phyloP scores from a whole-genome alignment of 2,329 filamentous ascomycete genomes.

The Ophiostoma piceae region DNA sequence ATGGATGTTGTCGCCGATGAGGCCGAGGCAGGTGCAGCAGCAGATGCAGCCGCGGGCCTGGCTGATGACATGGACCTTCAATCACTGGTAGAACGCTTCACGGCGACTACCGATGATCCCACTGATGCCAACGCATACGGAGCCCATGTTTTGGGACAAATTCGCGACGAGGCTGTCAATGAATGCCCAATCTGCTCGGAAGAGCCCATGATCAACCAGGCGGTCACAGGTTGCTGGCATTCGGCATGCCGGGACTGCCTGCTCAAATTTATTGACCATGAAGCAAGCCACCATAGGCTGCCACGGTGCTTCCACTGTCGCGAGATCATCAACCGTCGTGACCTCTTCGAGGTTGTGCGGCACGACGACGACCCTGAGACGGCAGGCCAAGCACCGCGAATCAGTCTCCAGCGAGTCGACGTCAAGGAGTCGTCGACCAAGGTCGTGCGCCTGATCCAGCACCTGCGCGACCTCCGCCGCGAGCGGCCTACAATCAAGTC shows the following conservation, averaged over 20 bases:
- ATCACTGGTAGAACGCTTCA: constrained; percentile 78
- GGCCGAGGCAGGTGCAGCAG: constrained; percentile 70
- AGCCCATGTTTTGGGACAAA: constrained; percentile 81
- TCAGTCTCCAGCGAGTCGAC: constrained; percentile 56
- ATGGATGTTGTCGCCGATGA: constrained; percentile 81
- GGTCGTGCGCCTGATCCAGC: constrained; percentile 69
- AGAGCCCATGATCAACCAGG: constrained; percentile 91
- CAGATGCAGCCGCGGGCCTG: constrained; percentile 73
- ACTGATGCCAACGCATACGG: constrained; percentile 68
- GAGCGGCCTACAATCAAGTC: constrained; percentile 70
- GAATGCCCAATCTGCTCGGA: constrained; percentile 95
- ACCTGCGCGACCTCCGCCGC: constrained; percentile 64
- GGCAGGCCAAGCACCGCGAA: constrained; percentile 43
- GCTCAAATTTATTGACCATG: constrained; percentile 83
- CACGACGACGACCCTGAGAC: constrained; percentile 56
- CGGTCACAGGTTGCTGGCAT: constrained; percentile 96
- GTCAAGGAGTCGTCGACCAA: constrained; percentile 76
- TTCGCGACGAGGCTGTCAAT: constrained; percentile 78
- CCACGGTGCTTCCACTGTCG: constrained; percentile 90
- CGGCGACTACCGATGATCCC: constrained; percentile 58
- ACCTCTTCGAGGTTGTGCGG: constrained; percentile 87
- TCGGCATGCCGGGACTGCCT: constrained; percentile 92
- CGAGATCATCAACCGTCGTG: constrained; percentile 70
- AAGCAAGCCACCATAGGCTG: constrained; percentile 67
- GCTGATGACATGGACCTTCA: constrained; percentile 95